Evolutionary conservation across 176 grass and related monocot species (phyloP).

Genomic region (Cymbopogon citratus): DNA sequence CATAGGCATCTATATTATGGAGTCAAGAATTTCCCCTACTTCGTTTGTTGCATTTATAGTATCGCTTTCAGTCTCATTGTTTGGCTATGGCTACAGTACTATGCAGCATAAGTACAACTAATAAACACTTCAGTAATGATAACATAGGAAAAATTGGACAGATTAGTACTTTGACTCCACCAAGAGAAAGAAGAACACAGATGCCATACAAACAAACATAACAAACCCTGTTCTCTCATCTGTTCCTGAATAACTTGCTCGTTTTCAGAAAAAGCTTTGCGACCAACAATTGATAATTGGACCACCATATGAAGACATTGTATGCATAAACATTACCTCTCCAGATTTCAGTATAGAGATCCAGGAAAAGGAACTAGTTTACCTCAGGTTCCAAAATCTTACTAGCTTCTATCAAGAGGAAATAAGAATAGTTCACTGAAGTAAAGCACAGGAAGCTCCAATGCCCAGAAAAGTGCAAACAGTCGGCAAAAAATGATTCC

Average conservation of each 20-base stretch:
- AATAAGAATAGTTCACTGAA: background rate
- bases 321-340: background rate
- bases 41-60: background rate
- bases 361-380: background rate
- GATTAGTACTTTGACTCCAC: background rate
- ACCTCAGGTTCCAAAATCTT: background rate
- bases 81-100: background rate
- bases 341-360: background rate
- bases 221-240: background rate
- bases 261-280: background rate
- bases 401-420: background rate
- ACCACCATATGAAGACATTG: background rate
- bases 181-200: background rate
- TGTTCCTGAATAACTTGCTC: background rate
- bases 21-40: background rate
- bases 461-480: background rate
- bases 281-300: background rate
- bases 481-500: background rate
- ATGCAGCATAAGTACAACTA: background rate
- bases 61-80: background rate
- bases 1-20: background rate
- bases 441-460: background rate
- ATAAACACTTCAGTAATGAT: background rate
- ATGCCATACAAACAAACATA: background rate
- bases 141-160: background rate